Conservation (phyloP, 140 eudicot genomes). For the Stevia rebaudiana region DNA sequence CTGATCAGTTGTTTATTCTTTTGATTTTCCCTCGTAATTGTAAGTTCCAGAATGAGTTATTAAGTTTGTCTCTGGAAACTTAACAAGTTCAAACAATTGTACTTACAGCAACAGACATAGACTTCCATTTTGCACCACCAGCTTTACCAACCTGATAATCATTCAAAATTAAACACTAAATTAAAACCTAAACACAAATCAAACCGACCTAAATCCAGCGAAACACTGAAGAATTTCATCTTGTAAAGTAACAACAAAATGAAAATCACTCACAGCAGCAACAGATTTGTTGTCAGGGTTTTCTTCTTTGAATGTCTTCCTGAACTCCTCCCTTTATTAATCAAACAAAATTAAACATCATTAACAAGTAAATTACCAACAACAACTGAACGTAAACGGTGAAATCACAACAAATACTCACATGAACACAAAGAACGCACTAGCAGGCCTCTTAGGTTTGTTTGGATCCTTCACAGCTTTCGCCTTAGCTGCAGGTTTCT, state of each 20-base stretch:
- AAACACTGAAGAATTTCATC: background rate
- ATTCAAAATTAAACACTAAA: background rate
- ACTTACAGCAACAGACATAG: constrained; percentile 56
- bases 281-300: constrained; percentile 59
- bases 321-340: constrained; percentile 60
- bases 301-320: constrained; percentile 52
- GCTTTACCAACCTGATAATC: constrained; percentile 67
- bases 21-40: background rate
- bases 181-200: background rate
- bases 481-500: constrained; percentile 45
- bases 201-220: background rate
- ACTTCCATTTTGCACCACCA: constrained; percentile 79
- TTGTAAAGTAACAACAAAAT: background rate
- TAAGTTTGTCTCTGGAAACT: background rate
- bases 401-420: constrained; percentile 4
- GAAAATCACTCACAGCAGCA: constrained; percentile 50
- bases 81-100: background rate
- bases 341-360: background rate
- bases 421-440: constrained; percentile 94
- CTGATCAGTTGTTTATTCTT: background rate
- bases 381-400: background rate
- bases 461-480: constrained; percentile 80
- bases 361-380: background rate
- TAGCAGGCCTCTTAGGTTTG: constrained; percentile 93
- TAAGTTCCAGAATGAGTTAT: background rate